Base-by-base conservation (phyloP, 495 filamentous ascomycete species). In the Mycothermus thermophilus region DNA sequence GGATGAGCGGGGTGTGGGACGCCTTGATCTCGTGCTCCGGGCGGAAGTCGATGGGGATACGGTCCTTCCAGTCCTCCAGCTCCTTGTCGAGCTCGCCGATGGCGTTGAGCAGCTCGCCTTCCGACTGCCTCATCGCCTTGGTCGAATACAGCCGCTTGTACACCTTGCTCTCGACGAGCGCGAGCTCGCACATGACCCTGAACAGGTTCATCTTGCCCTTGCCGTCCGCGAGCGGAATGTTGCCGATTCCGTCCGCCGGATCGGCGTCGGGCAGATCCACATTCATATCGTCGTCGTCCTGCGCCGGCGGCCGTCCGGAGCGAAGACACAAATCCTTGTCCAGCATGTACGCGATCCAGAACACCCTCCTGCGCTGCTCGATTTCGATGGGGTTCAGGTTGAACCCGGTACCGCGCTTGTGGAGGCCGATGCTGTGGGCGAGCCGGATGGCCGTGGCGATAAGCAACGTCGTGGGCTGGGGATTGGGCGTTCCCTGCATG, bases 271-370 rank as follows among this genome's bases (percentile, higher is more conserved):
- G 90, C 33, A 96, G 67, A 25, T 96, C 87, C 18, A 96, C 90
- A 51, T 93, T 95, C 80, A 94, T 92, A 51, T 97, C 90, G 56
- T 96, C 85, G 48, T 96, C 90, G 50, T 96, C 88, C 51, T 95
- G 92, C 10, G 84, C 82, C 12, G 87, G 88, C 16, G 90, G 90
- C 34, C 90, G 74, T 21, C 90, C 90, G 12, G 85, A 90, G 20
- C 90, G 75, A 19, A 97, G 72, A 54, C 87, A 94, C 40, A 96
- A 74, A 48, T 96, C 90, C 62, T 93, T 93, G 51, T 97, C 90
- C 18, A 95, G 61, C 60, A 93, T 75, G 50, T 97, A 97, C 9
- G 81, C 86, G 48, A 97, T 94, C 90, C 90, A 97, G 48, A 96
- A 97, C 2, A 96, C 90, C 43, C 90, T 66, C 61, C 94, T 94